Conservation (phyloP, 1,284 basidiomycete species). For the Rhodotorula sp. region DNA sequence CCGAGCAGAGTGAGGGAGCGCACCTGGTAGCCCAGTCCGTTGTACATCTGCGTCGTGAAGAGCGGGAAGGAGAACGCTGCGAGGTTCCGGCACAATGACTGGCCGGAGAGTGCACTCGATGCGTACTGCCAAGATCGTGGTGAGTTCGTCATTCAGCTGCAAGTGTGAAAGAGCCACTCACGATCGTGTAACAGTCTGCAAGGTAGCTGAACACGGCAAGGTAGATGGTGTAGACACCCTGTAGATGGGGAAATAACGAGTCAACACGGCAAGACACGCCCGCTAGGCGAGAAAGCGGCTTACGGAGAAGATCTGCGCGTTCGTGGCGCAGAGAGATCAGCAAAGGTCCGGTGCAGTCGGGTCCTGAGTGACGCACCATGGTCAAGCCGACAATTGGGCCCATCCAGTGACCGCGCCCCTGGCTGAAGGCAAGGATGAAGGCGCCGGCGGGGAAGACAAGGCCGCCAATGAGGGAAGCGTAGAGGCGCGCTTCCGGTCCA, state of each 20-base stretch:
- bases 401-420: constrained; percentile 39
- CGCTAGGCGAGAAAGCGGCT: not conserved
- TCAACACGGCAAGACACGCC: not conserved
- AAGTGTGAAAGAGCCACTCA: not conserved
- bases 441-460: constrained; percentile 52
- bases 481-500: constrained; percentile 74
- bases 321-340: not conserved
- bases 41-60: constrained; percentile 36
- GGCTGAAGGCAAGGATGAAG: constrained; percentile 39
- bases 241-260: not conserved
- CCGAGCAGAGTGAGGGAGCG: not conserved
- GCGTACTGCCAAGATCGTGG: constrained; percentile 44
- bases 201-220: constrained; percentile 44
- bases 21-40: constrained; percentile 28
- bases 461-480: constrained; percentile 65
- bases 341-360: too few species aligned
- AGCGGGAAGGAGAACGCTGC: constrained; percentile 33
- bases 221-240: constrained; percentile 47
- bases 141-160: not conserved
- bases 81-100: constrained; percentile 38
- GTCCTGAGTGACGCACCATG: constrained; percentile 26
- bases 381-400: constrained; percentile 46
- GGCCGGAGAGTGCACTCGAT: constrained; percentile 42
- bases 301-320: constrained; percentile 15
- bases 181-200: constrained; percentile 43